Conservation (phyloP, 139 green algal species). For the Chlamydomonas sp. region DNA sequence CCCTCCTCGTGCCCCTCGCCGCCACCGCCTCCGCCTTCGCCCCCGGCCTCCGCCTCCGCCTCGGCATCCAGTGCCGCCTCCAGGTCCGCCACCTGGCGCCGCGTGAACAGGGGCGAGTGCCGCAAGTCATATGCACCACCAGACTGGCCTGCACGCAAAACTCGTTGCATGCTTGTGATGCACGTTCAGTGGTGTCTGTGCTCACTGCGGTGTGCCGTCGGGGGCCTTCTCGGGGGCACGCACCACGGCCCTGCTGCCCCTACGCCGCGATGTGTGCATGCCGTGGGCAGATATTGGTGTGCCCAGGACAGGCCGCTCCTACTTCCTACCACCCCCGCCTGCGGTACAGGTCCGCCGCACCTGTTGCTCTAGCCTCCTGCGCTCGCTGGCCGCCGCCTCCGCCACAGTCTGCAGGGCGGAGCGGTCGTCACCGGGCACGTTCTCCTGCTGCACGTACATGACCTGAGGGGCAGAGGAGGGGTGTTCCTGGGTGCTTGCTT, state of each 20-base stretch:
- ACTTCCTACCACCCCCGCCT: too few species aligned
- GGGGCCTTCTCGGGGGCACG: too few species aligned
- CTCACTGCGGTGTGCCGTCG: too few species aligned
- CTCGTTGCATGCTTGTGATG: too few species aligned
- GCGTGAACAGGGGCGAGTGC: background rate
- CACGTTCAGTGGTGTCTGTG: too few species aligned
- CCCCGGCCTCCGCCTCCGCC: background rate
- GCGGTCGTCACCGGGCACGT: conserved; percentile 27
- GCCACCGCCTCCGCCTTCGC: background rate
- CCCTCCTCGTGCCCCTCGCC: background rate
- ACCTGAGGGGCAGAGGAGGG: background rate
- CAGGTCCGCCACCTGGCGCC: conserved; percentile 29
- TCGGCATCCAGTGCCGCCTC: conserved; percentile 44
- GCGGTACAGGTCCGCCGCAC: too few species aligned
- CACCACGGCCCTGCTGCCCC: too few species aligned
- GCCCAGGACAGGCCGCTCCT: too few species aligned
- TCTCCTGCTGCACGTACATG: conserved; percentile 36
- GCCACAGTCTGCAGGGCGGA: conserved; percentile 23
- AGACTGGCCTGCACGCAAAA: too few species aligned
- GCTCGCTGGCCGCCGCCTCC: background rate
- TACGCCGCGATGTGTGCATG: too few species aligned
- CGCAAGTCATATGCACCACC: too few species aligned
- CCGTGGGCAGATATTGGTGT: too few species aligned
- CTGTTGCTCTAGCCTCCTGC: background rate
- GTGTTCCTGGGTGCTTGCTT: background rate